Evolutionary conservation across 1,284 basidiomycete species (phyloP).

Genomic region (Violaceomyces palustris): DNA sequence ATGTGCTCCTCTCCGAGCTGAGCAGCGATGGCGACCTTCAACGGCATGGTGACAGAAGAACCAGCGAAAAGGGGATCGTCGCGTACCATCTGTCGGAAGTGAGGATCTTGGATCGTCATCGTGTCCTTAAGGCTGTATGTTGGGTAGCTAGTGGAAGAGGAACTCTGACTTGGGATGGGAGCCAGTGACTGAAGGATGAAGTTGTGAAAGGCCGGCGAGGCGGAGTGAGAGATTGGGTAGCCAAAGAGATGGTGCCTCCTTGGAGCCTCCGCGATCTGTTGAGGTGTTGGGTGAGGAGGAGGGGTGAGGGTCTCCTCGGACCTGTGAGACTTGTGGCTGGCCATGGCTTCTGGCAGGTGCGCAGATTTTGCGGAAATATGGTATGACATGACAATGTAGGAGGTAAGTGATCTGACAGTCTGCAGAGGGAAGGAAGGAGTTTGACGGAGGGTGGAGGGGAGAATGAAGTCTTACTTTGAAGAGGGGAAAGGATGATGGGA

Average conservation of each 20-base stretch:
- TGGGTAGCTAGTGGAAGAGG: constrained; percentile 4
- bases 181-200: constrained; percentile 21
- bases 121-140: constrained; percentile 35
- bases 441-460: no score
- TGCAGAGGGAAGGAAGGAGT: no score
- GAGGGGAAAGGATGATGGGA: no score
- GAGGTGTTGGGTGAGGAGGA: constrained; percentile 24
- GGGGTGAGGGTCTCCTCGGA: no score
- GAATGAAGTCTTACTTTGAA: no score
- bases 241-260: constrained; percentile 33
- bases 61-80: constrained; percentile 29
- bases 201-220: constrained; percentile 36
- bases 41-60: constrained; percentile 31
- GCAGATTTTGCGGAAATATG: no score
- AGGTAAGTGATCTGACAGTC: no score
- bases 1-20: constrained; percentile 12
- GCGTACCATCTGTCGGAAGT: constrained; percentile 15
- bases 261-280: constrained; percentile 18
- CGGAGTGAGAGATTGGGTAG: constrained; percentile 36
- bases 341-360: no score
- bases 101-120: constrained; percentile 21
- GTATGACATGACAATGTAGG: no score
- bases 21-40: constrained; percentile 28
- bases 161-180: constrained; percentile 11
- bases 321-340: no score